phyloP scores from a whole-genome alignment of 345 rosid genomes.

The Leavenworthia alabamica region DNA sequence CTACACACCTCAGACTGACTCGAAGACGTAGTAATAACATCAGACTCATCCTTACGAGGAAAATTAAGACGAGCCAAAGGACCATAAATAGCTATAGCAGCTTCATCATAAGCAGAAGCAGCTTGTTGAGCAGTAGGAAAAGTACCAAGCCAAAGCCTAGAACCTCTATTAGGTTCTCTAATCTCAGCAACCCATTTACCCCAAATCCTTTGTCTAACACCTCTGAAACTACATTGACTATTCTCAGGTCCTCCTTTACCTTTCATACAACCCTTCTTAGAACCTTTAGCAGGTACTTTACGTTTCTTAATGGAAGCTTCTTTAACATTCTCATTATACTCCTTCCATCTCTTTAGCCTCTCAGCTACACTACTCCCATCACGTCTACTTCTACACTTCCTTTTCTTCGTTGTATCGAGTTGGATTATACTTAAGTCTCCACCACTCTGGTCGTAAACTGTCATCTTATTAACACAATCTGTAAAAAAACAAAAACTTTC shows the following conservation, averaged over 20 bases:
- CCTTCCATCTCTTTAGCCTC: slow-evolving; percentile 54
- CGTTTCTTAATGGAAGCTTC: slow-evolving; percentile 19
- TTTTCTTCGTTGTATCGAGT: slow-evolving; percentile 37
- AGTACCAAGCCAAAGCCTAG: slow-evolving; percentile 84
- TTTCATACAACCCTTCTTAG: slow-evolving; percentile 84
- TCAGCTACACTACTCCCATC: slow-evolving; percentile 44
- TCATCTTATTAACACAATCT: slow-evolving; percentile 30
- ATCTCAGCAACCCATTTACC: slow-evolving; percentile 96
- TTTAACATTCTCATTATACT: slow-evolving; percentile 34
- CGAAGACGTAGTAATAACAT: slow-evolving; percentile 31
- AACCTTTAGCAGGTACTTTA: slow-evolving; percentile 65
- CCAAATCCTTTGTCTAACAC: slow-evolving; percentile 87
- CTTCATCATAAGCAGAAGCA: slow-evolving; percentile 72
- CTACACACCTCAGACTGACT: slow-evolving; percentile 42
- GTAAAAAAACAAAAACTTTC: background rate
- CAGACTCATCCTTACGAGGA: slow-evolving; percentile 33
- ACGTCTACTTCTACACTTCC: slow-evolving; percentile 43
- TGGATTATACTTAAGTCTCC: slow-evolving; percentile 5
- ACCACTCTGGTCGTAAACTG: slow-evolving; percentile 16
- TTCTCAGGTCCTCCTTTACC: slow-evolving; percentile 94
- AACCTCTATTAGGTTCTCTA: slow-evolving; percentile 60
- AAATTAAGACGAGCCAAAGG: slow-evolving; percentile 52
- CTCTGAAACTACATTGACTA: slow-evolving; percentile 46
- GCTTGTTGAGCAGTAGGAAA: slow-evolving; percentile 67
- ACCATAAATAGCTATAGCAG: slow-evolving; percentile 73